A percentile compares a stretch with the other conserved stretches of the same genome.
phyloP scores from a whole-genome alignment of 208 protist genomes.

The Trichomonas vaginalis region DNA sequence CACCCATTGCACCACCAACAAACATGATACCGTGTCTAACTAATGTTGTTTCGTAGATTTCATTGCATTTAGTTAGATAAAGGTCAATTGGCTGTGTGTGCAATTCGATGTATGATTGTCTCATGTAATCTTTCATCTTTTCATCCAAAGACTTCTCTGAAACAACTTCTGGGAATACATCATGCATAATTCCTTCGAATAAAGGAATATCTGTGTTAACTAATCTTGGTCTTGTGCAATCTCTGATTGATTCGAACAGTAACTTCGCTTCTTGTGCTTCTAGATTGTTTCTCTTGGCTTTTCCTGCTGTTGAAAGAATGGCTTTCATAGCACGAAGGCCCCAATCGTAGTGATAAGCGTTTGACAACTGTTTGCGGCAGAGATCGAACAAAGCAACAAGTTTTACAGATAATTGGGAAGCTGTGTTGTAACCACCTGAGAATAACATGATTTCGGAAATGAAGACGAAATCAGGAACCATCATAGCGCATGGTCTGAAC shows the following conservation, averaged over 20 bases:
- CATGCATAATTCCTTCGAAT: conserved; percentile 76
- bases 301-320: conserved; percentile 76
- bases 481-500: conserved; percentile 65
- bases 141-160: conserved; percentile 26
- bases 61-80: conserved; percentile 26
- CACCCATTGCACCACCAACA: conserved; percentile 71
- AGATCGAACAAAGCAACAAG: conserved; percentile 84
- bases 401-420: conserved; percentile 71
- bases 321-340: conserved; percentile 90
- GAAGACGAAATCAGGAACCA: conserved; percentile 94
- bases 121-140: conserved; percentile 30
- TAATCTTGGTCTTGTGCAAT: conserved; percentile 43
- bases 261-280: conserved; percentile 69
- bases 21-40: conserved; percentile 91
- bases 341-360: conserved; percentile 91
- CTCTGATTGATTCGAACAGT: conserved; percentile 66
- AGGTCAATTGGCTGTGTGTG: neutral
- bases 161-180: conserved; percentile 43
- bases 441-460: conserved; percentile 89
- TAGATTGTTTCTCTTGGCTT: conserved; percentile 69
- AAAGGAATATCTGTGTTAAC: conserved; percentile 62
- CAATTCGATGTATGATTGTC: neutral
- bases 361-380: conserved; percentile 76
- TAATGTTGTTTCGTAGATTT: conserved; percentile 75
- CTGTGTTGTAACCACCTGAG: conserved; percentile 83